Conservation (phyloP, 2,329 filamentous ascomycete genomes). For the Fusarium pseudonygamai region DNA sequence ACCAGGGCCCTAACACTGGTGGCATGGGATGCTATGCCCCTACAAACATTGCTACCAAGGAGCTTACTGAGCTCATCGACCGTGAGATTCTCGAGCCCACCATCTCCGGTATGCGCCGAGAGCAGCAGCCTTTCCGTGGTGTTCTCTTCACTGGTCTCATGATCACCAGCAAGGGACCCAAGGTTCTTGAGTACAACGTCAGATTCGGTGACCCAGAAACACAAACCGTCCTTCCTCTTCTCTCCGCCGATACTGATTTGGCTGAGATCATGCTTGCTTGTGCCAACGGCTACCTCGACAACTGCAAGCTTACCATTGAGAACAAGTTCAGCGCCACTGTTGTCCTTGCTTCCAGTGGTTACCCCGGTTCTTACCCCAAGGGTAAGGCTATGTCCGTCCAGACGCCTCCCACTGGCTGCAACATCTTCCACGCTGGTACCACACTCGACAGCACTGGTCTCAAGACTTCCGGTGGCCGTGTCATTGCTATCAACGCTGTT, state of each 20-base stretch:
- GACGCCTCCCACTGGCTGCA: conserved; percentile 56
- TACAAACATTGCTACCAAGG: conserved; percentile 80
- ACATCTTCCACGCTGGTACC: conserved; percentile 95
- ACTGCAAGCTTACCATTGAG: conserved; percentile 73
- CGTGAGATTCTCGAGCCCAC: conserved; percentile 88
- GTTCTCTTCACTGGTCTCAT: conserved; percentile 92
- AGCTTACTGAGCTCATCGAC: conserved; percentile 82
- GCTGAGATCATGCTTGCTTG: conserved; percentile 88
- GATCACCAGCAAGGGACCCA: conserved; percentile 83
- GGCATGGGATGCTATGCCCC: conserved; percentile 98
- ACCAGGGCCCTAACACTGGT: conserved; percentile 91
- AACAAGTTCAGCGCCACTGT: conserved; percentile 85
- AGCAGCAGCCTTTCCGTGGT: conserved; percentile 77
- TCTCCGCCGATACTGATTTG: conserved; percentile 80
- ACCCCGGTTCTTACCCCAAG: conserved; percentile 87
- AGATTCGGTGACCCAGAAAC: conserved; percentile 90
- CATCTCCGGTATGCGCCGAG: conserved; percentile 85
- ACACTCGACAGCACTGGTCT: conserved; percentile 69
- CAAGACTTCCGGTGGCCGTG: conserved; percentile 84
- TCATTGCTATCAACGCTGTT: conserved; percentile 90
- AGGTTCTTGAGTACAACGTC: conserved; percentile 89
- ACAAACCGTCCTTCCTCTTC: conserved; percentile 80
- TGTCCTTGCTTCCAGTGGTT: conserved; percentile 91
- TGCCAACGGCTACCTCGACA: conserved; percentile 76
- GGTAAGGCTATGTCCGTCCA: conserved; percentile 69